Evolutionary conservation across 2,329 filamentous ascomycete genomes (phyloP), one percentile per base, ranked within the genome.

Genomic region (Colletotrichum graminicola): DNA sequence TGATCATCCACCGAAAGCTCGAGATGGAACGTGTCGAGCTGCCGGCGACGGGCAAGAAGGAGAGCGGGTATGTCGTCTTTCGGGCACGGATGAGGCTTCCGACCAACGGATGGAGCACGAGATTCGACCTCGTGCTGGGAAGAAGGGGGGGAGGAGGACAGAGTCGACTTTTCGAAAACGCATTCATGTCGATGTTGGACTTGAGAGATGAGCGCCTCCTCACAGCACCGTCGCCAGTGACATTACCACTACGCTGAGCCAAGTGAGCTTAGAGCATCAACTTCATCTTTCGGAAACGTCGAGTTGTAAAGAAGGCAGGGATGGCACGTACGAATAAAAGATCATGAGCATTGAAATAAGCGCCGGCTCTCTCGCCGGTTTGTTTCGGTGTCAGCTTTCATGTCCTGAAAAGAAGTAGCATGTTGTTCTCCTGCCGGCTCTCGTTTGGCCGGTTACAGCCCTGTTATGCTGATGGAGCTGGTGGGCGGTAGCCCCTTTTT

Each of bases 41-140:
- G 14, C 45, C n/a, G 57, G 39, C 57, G 36, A 59, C 62, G 8
- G 65, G 66, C 6, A 54, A 72, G 52, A 65, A 63, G 18, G 54
- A 39, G n/a, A 54, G 69, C 2, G 59, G 62, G 23, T 69, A 72
- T 41, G 65, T 52, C 26, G 41, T 72, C 3, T 66, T 73, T 26
- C 39, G 62, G 29, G 65, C 39, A 18, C 57, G 54, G 32, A 66
- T 52, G 47, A 65, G 66, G 57, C 72, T 72, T 29, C 62, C 72
- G 18, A 72, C 55, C 41, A n/a, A n/a, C n/a, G 65, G 62, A n/a
- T 70, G 72, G 69, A 72, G 72, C 59, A 73, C 72, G 45, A 69
- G 65, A n/a, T 73, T 69, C 32, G 69, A 72, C 45, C 70, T 73
- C 23, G 54, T 66, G 29, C 57, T 72, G 18, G 72, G 65, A 34